Conservation (phyloP, 2,329 filamentous ascomycete species). For the Alternaria sp. region DNA sequence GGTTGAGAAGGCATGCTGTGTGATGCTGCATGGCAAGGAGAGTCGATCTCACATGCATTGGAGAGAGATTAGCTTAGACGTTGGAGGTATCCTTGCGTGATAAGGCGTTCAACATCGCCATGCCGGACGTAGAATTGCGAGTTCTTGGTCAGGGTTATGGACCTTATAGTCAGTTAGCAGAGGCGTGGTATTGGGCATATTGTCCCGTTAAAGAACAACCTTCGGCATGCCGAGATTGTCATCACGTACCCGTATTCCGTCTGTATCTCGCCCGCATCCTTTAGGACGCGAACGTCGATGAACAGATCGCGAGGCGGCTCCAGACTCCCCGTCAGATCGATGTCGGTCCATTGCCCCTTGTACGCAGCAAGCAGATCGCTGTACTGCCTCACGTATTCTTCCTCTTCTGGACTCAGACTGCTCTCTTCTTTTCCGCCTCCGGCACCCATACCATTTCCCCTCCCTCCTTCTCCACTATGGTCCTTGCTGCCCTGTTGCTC, state of each 20-base stretch:
- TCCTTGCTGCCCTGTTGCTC: constrained; percentile 62
- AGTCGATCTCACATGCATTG: not conserved
- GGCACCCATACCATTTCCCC: constrained; percentile 56
- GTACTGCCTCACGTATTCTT: constrained; percentile 94
- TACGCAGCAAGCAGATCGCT: constrained; percentile 92
- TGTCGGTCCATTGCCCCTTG: constrained; percentile 98
- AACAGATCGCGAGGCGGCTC: constrained; percentile 96
- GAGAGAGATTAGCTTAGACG: constrained; percentile 74
- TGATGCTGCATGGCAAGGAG: not conserved
- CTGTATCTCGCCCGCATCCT: constrained; percentile 97
- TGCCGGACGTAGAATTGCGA: constrained; percentile 97
- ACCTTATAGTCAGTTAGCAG: constrained; percentile 60
- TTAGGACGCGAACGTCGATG: constrained; percentile 94
- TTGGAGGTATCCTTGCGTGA: constrained; percentile 93
- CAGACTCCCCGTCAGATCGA: constrained; percentile 92
- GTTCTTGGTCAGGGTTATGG: constrained; percentile 96
- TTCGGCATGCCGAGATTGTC: constrained; percentile 2
- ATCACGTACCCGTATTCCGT: constrained; percentile 91
- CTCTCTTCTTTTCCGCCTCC: constrained; percentile 64
- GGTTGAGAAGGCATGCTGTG: not conserved
- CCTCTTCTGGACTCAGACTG: constrained; percentile 92
- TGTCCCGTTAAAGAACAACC: not conserved
- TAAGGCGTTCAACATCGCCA: constrained; percentile 92
- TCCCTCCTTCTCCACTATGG: constrained; percentile 37
- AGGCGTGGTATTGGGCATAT: not conserved